Base-by-base conservation (phyloP, 2,329 filamentous ascomycete species). In the Pestalotiopsis sp. region DNA sequence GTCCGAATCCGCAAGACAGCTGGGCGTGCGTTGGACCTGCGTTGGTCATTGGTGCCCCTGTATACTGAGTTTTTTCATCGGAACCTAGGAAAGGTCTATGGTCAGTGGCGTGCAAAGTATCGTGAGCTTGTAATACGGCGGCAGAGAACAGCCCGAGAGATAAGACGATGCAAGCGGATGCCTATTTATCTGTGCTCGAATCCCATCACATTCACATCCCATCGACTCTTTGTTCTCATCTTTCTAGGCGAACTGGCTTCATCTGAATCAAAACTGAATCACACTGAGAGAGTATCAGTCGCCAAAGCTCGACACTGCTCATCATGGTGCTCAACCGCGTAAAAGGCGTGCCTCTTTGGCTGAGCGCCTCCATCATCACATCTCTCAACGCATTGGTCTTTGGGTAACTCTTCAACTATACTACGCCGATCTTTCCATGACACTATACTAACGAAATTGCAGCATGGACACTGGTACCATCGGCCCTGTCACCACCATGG, bases 401-500 rank as follows among this genome's bases (percentile, higher is more conserved):
- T 65, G 63, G 63, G 63, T 55, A 56, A 55, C 20, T 65, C 11
- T 22, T n/a, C 20, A 22, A 14, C 30, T 13, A 13, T n/a, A 17
- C n/a, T 5, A 13, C 13, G 10, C n/a, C 11, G 30, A 61, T 17
- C 30, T 35, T 35, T 40, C 3, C 40, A 14, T 38, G 30, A 35
- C 9, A 14, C 6, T 22, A 1, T 11, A 30, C 60, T 63, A 48
- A 63, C 2, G 7, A 13, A 7, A 24, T 22, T 14, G 9, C 30
- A 65, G 63, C 2, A 55, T 65, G 63, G 78, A 81, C 52, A 80
- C 87, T 0, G 86, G 87, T 10, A 85, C 82, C 24, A 88, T 90
- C 65, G 88, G 88, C 1, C 84, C 88, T 3, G 82, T 90, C 0
- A 90, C 88, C 0, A 81, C 83, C 2, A 90, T 90, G 88, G 72